Base-by-base conservation (phyloP, 495 filamentous ascomycete genomes). In the Aspergillus nidulans region DNA sequence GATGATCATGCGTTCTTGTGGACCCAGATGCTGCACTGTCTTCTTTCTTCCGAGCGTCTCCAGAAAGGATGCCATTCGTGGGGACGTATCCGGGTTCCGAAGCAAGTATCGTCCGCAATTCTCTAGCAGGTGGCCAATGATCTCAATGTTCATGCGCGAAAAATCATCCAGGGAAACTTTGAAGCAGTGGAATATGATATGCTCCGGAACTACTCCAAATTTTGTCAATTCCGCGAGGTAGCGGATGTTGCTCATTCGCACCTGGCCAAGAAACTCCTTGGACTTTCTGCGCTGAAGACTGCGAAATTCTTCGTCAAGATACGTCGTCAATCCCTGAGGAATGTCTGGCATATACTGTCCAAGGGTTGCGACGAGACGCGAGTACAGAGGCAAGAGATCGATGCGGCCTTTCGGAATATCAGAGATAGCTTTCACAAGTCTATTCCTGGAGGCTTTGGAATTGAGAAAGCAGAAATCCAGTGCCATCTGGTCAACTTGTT, bases 381-480 rank as follows among this genome's bases (percentile, higher is more conserved):
- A 86, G 74, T 95, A 97, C 48, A 87, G 77, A 0, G 94, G 92
- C 19, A 99, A 71, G n/a, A 99, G 79, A 70, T 99, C 94, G 28
- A 87, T 82, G 19, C 94, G 89, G 38, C 91, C 91, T 68, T 94
- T 96, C 15, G 94, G 95, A 32, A 97, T 85, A 59, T 99, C 94
- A 47, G 95, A 91, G 16, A 97, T 77, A 24, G 90, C 89, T 70
- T 97, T 97, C 69, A 96, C 80, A 9, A 99, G 81, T 26, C 94
- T 80, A 69, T 99, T 97, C 34, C 94, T 82, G 3, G 95, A 97
- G 9, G 94, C 94, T 67, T 99, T 99, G 0, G 95, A 97, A 66
- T 99, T 99, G 58, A 99, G 77, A 59, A 96, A 97, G 70, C 94
- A 97, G 63, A 99, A 99, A 64, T 97, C 92, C 47, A 96, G 83